Conservation (phyloP, 116 monocot genomes). For the Thalassia testudinum region DNA sequence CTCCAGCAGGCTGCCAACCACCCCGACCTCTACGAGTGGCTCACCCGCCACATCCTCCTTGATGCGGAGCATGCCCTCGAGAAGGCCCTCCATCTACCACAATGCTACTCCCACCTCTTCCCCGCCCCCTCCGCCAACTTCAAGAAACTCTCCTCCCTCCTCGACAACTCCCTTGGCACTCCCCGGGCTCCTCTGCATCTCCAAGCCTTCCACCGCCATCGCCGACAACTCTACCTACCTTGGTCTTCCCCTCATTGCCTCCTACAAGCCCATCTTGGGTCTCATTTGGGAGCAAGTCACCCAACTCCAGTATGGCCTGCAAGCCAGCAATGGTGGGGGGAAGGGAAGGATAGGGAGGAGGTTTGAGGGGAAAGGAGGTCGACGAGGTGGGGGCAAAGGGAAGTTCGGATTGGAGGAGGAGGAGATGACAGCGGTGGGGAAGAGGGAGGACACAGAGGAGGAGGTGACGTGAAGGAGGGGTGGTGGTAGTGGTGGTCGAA, state of each 20-base stretch:
- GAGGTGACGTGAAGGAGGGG: no score
- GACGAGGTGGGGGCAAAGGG: no score
- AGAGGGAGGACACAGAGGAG: no score
- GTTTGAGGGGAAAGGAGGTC: no score
- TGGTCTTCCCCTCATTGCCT: conserved; percentile 85
- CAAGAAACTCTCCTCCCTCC: conserved; percentile 55
- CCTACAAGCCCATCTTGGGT: conserved; percentile 82
- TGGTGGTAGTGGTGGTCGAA: no score
- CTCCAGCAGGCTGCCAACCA: conserved; percentile 75
- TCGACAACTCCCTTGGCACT: conserved; percentile 85
- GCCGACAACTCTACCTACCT: conserved; percentile 36
- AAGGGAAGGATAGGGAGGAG: no score
- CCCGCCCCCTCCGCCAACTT: conserved; percentile 67
- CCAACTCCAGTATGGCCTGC: conserved; percentile 53
- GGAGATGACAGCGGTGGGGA: no score
- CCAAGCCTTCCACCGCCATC: conserved; percentile 20
- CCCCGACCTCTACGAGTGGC: conserved; percentile 76
- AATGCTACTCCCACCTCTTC: conserved; percentile 67
- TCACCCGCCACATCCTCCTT: conserved; percentile 64
- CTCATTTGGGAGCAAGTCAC: conserved; percentile 95
- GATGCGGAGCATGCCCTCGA: conserved; percentile 77
- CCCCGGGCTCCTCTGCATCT: conserved; percentile 91
- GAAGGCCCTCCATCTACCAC: conserved; percentile 45
- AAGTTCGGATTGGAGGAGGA: no score
- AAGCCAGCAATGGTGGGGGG: no score